Evolutionary conservation across 2,329 filamentous ascomycete genomes (phyloP).

Genomic region (Helicocarpus griseus): DNA sequence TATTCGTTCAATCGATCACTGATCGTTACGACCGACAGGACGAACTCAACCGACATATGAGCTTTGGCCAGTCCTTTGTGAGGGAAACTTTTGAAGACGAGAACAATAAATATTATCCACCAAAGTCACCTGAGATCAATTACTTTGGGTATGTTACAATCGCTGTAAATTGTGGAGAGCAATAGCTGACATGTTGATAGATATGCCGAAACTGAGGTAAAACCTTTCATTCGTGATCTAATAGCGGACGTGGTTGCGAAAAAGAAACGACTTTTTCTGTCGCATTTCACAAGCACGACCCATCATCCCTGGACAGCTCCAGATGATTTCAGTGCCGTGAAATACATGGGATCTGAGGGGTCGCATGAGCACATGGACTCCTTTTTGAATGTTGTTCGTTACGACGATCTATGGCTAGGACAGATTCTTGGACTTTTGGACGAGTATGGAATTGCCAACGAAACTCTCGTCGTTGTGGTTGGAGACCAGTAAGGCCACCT

Average conservation of each 20-base stretch:
- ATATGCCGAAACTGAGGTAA: slow-evolving; percentile 31
- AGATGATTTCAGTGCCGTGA: slow-evolving; percentile 17
- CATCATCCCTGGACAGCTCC: slow-evolving; percentile 38
- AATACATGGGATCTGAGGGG: slow-evolving; percentile 18
- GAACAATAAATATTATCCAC: slow-evolving; percentile 22
- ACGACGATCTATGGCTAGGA: slow-evolving; percentile 31
- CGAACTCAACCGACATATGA: slow-evolving; percentile 25
- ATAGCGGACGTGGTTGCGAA: slow-evolving; percentile 18
- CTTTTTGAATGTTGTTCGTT: slow-evolving; percentile 35
- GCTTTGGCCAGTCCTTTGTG: slow-evolving; percentile 23
- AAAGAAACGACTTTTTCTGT: slow-evolving; percentile 21
- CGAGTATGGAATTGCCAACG: slow-evolving; percentile 34
- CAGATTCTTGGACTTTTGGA: slow-evolving; percentile 33
- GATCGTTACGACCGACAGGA: slow-evolving; percentile 21
- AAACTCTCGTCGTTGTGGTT: slow-evolving; percentile 38
- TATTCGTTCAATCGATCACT: slow-evolving; percentile 25
- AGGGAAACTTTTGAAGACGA: slow-evolving; percentile 21
- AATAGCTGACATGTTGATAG: slow-evolving; percentile 11
- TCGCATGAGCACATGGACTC: slow-evolving; percentile 31
- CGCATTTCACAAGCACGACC: slow-evolving; percentile 24
- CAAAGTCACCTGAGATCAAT: slow-evolving; percentile 26
- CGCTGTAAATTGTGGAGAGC: slow-evolving; percentile 1
- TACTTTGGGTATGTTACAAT: slow-evolving; percentile 33
- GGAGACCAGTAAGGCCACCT: slow-evolving; percentile 32
- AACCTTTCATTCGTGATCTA: slow-evolving; percentile 24